Base-by-base conservation (phyloP, 1,284 basidiomycete genomes). In the Leccinum subatratum region DNA sequence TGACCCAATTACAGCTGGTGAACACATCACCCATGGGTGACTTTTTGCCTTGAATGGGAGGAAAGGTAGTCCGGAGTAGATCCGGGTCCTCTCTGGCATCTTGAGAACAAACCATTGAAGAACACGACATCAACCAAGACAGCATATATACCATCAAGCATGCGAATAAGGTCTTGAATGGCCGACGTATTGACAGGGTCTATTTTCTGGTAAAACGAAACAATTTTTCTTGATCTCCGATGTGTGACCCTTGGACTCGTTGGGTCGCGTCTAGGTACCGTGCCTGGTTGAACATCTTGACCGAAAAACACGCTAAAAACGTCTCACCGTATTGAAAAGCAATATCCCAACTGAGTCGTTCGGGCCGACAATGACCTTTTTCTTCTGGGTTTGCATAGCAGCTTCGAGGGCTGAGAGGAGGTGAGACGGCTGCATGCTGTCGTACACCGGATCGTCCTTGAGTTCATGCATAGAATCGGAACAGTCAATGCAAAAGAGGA, bases 401-500 rank as follows among this genome's bases (percentile, higher is more conserved):
- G 90, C 91, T 70, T 95, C 88, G 22, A 98, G 83, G 0, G 94
- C 92, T 8, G 81, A 79, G 65, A 85, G 84, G 4, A 93, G 74
- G 71, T 91, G 86, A 67, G 84, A 89, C 0, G 87, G 89, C 74
- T 89, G 79, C 39, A 80, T 77, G 56, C 86, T 83, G 74, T 90
- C 86, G 65, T 87, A 85, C 60, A 80, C 78, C 2, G 85, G 83
- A 67, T 89, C 86, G 34, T 91, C 87, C 42, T 82, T 81, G 14
- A 90, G 84, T 34, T 81, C 84, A 51, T 93, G 89, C 95, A 98
- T 98, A 14, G 93, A 91, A 54, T 85, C 80, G 1, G 95, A 96
- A 66, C 93, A 94, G 77, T 99, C 96, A 67, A 98, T 94, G 73
- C 92, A 93, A 79, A 98, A 97, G 18, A 98, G 80, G 62, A 96